phyloP scores from a whole-genome alignment of 352 stramenopile genomes.

The Phytophthora sp. region DNA sequence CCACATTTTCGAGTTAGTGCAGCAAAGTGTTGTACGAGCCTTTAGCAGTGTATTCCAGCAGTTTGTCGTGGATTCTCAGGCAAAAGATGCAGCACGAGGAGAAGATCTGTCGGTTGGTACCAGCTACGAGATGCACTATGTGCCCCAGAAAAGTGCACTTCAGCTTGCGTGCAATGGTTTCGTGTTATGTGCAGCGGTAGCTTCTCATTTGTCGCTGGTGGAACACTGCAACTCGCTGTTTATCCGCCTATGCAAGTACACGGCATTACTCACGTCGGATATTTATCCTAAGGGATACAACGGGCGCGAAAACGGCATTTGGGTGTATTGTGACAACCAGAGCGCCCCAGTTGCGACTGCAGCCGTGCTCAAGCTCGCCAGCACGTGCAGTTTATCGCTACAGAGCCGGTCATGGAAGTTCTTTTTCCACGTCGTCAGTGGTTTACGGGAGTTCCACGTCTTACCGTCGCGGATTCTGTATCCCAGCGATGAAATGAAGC shows the following conservation, averaged over 20 bases:
- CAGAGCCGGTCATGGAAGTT: conserved; percentile 60
- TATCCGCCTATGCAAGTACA: conserved; percentile 68
- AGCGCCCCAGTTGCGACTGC: conserved; percentile 73
- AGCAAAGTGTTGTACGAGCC: conserved; percentile 53
- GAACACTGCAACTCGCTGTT: conserved; percentile 76
- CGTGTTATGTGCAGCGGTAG: conserved; percentile 66
- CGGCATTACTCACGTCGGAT: conserved; percentile 57
- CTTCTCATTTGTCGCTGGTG: conserved; percentile 53
- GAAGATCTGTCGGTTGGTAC: conserved; percentile 31
- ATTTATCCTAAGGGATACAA: conserved; percentile 72
- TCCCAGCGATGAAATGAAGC: conserved; percentile 31
- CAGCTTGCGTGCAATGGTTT: conserved; percentile 82
- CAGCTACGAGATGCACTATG: conserved; percentile 54
- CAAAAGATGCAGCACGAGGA: conserved; percentile 41
- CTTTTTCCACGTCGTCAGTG: conserved; percentile 68
- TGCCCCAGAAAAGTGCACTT: conserved; percentile 74
- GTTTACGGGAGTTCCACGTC: conserved; percentile 68
- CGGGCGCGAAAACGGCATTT: conserved; percentile 55
- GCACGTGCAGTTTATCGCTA: conserved; percentile 61
- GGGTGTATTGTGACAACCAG: conserved; percentile 72
- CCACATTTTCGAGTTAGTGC: conserved; percentile 74
- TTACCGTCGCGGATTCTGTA: conserved; percentile 59
- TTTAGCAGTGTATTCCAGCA: conserved; percentile 80
- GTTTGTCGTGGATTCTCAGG: conserved; percentile 66
- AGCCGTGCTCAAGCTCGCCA: conserved; percentile 71